phyloP scores from a whole-genome alignment of 495 filamentous ascomycete genomes.

The Penicillium paxilli region DNA sequence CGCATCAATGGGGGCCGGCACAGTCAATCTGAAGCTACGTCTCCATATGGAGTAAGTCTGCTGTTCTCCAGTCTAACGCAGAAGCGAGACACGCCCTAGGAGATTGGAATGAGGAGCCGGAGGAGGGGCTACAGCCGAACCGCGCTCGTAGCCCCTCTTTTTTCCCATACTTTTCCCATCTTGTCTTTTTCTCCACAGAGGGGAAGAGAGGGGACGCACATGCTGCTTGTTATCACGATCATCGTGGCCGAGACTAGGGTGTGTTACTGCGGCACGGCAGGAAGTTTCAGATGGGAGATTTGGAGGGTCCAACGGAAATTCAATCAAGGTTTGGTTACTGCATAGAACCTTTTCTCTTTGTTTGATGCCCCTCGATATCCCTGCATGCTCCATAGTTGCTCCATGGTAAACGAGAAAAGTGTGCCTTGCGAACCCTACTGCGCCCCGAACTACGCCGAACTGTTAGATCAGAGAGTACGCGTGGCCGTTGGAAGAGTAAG shows the following conservation, averaged over 20 bases:
- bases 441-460: conserved; percentile 19
- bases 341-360: neutral
- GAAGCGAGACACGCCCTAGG: neutral
- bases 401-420: too few species aligned
- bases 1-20: neutral
- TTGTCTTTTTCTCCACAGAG: neutral
- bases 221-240: neutral
- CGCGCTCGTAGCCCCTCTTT: neutral
- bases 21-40: neutral
- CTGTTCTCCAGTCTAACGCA: neutral
- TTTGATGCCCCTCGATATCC: neutral
- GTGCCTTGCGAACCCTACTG: conserved; percentile 1
- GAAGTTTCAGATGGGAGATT: neutral
- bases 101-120: neutral
- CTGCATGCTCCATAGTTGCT: too few species aligned
- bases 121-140: neutral
- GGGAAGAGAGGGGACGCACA: neutral
- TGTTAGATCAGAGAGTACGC: conserved; percentile 1
- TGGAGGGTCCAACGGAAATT: neutral
- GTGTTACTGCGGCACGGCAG: neutral
- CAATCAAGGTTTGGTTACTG: neutral
- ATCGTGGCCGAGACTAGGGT: neutral
- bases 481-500: conserved; percentile 2
- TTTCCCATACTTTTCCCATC: neutral
- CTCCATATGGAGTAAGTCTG: neutral